Base-by-base conservation (phyloP, 495 filamentous ascomycete species). In the Penicillium bovifimosum region DNA sequence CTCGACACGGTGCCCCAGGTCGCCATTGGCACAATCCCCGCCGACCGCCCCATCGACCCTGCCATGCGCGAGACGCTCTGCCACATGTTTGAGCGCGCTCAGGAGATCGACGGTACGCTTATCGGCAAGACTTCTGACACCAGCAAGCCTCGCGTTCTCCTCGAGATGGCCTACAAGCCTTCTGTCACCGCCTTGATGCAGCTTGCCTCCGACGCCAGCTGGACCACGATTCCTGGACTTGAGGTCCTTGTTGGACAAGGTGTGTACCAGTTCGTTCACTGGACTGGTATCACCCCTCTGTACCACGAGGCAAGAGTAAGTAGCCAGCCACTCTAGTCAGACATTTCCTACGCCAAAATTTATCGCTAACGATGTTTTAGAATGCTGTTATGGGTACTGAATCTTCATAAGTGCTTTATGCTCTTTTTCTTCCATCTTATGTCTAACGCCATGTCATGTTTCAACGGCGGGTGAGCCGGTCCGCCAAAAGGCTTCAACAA, bases 121-220 rank as follows among this genome's bases (percentile, higher is more conserved):
- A 46, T 68, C 6, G 54, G 64, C 55, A 69, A 65, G 59, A 50
- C 55, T 7, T 36, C 63, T 10, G 62, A 60, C 1, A 38, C 34
- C 1, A 65, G 75, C 29, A 64, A 65, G 9, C 64, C 60, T 6
- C 76, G 79, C 28, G 83, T 95, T 28, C 71, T 96, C 49, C 71
- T 96, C 1, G 93, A 99, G 74, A 96, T 99, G 93, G 91, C 93
- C 4, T 99, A 99, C 68, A 95, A 86, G 66, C 95, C 93, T 24
- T 66, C 80, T 0, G 78, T 86, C 26, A 99, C 93, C 11, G 77
- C 86, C 20, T 64, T 96, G 62, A 96, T 97, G 88, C 77, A 84
- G 66, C 68, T 96, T 60, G 92, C 95, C 5, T 73, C 81, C 54
- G 82, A 87, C 55, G 76, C 79, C 5, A 90, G 88, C n/a, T 99